These are phyloP conservation scores for Saccharomycopsis guyanensis DNA, from an alignment of 805 yeast genomes.

Conservation along the genomic window DNA sequence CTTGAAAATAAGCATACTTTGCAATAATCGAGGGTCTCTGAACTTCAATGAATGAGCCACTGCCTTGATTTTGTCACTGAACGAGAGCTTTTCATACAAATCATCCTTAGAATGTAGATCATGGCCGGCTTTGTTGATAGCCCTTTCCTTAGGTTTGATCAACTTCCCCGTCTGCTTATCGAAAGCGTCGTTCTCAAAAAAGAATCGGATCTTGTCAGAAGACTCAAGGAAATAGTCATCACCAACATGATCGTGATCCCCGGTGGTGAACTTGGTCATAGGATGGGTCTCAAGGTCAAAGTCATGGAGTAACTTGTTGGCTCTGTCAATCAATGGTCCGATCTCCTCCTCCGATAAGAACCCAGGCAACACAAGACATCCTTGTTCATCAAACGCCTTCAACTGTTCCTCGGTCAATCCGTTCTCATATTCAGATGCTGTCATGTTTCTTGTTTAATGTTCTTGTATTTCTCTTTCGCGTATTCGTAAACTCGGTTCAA, in stretches of 20 bases:
- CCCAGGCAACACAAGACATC: constrained; percentile 52
- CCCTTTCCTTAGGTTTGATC: constrained; percentile 41
- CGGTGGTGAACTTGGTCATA: constrained; percentile 60
- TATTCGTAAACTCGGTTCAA: too few species aligned
- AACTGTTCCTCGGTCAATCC: constrained; percentile 41
- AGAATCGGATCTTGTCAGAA: constrained; percentile 59
- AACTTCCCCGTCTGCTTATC: constrained; percentile 37
- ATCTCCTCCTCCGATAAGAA: constrained; percentile 42
- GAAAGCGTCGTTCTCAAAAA: constrained; percentile 67
- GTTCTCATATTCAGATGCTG: background rate
- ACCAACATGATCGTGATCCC: constrained; percentile 54
- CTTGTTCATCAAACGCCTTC: constrained; percentile 42
- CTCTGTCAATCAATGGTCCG: constrained; percentile 32
- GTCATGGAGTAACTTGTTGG: constrained; percentile 37
- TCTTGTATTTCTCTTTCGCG: too few species aligned
- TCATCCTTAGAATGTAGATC: constrained; percentile 56
- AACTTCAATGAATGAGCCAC: constrained; percentile 48
- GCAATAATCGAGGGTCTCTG: constrained; percentile 63
- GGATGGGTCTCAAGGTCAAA: constrained; percentile 57
- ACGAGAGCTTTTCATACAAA: constrained; percentile 42
- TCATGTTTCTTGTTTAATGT: too few species aligned
- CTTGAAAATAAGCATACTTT: constrained; percentile 73
- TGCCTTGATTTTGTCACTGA: constrained; percentile 39
- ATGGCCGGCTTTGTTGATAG: constrained; percentile 76
- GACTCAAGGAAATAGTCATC: constrained; percentile 66